Evolutionary conservation across 2,329 filamentous ascomycete species (phyloP).

Genomic region (Calonectria montana): DNA sequence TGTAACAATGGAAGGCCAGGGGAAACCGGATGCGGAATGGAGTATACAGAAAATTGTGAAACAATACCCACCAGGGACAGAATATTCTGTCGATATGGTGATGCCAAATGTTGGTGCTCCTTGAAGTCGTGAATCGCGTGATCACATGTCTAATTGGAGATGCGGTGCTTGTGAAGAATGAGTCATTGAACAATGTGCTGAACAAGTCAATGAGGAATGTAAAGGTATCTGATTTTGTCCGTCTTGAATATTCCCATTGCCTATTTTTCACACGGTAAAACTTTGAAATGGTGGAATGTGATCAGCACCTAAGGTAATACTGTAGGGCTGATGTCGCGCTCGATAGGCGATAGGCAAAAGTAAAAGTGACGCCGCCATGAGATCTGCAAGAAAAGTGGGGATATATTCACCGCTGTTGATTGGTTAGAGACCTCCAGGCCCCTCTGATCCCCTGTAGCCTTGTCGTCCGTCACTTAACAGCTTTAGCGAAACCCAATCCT

Average conservation of each 20-base stretch:
- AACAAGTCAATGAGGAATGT: background rate
- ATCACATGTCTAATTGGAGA: conserved; percentile 21
- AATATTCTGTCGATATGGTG: conserved; percentile 16
- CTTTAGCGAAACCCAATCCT: conserved; percentile 1
- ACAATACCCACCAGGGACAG: conserved; percentile 39
- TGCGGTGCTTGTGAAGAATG: background rate
- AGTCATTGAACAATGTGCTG: background rate
- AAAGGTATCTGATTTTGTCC: background rate
- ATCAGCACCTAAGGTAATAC: background rate
- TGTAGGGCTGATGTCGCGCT: background rate
- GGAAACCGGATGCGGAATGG: conserved; percentile 32
- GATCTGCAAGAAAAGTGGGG: conserved; percentile 14
- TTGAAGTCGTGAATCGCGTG: conserved; percentile 13
- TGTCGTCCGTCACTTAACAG: conserved; percentile 12
- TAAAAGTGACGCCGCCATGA: background rate
- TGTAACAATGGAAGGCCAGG: conserved; percentile 41
- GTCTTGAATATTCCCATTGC: background rate
- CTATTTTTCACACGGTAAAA: background rate
- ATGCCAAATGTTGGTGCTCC: conserved; percentile 11
- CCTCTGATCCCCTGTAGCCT: conserved; percentile 10
- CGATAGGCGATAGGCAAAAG: background rate
- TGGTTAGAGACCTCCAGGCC: background rate
- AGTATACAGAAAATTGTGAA: conserved; percentile 42
- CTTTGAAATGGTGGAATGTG: background rate
- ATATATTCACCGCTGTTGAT: background rate